Base-by-base conservation (phyloP, 495 filamentous ascomycete species). In the Penicillium alfredii region DNA sequence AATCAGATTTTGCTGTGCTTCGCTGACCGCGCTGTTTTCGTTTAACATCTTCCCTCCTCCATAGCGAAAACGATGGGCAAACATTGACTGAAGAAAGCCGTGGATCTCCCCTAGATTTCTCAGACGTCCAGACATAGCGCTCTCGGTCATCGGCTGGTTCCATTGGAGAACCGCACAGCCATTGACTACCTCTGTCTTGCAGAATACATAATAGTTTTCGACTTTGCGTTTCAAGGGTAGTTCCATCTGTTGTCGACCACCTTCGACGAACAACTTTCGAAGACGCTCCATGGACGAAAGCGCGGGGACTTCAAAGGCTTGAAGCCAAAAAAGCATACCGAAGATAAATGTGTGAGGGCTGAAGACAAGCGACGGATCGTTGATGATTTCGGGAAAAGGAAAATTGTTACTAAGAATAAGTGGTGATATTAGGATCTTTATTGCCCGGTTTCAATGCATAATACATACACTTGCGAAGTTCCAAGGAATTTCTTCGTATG, bases 1-100 rank as follows among this genome's bases (percentile, higher is more conserved):
- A 7, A 64, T 68, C 34, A 68, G 26, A 40, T 66, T 68, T 33
- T 58, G 47, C 37, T 64, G 45, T 26, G 52, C 53, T 39, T 68
- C 58, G 41, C 60, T 66, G 14, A 67, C 47, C 19, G 35, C 29
- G 43, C 20, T 29, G 13, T 18, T 51, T 15, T 38, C 32, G 24
- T 59, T 51, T 18, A 59, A 33, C 14, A 55, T 45, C 16, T 53
- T 53, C 16, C 48, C 45, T 10, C 45, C 51, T 13, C 39, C 35
- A 33, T 54, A 54, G 10, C 46, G 40, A 18, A 54, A 41, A 14
- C 30, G 36, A 39, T 54, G 22, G 0, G 50, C 20, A 18, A 55
- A 53, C n/a, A 55, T 44, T 11, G 14, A 45, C 4, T 53, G 22
- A 21, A 50, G 45, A 14, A 26, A 49, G 10, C 55, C 40, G 26